Conservation (phyloP, 306 rosid genomes). For the Inga leiocalycina region DNA sequence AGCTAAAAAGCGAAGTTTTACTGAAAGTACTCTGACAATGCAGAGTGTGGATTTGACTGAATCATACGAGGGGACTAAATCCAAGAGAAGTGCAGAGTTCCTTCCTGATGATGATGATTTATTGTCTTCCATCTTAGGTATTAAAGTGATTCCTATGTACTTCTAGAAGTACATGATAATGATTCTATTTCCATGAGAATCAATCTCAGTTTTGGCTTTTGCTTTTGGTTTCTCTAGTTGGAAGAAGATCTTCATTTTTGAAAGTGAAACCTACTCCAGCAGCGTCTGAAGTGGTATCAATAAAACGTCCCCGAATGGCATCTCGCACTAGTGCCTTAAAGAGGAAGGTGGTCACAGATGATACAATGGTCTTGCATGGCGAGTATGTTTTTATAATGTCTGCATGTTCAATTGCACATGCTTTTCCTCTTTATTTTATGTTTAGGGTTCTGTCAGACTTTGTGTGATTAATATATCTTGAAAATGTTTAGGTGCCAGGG, state of each 20-base stretch:
- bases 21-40: slow-evolving; percentile 78
- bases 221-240: slow-evolving; percentile 60
- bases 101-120: slow-evolving; percentile 96
- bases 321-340: slow-evolving; percentile 62
- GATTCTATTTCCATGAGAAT: slow-evolving; percentile 23
- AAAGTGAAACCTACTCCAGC: slow-evolving; percentile 85
- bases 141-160: slow-evolving; percentile 15
- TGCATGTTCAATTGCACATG: slow-evolving; percentile 17
- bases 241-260: slow-evolving; percentile 82
- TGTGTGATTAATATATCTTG: slow-evolving; percentile 4
- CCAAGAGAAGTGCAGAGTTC: slow-evolving; percentile 62
- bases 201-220: slow-evolving; percentile 34
- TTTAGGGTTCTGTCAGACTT: neutral
- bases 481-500: neutral
- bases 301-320: slow-evolving; percentile 61
- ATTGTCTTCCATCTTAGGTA: slow-evolving; percentile 97
- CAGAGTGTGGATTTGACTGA: slow-evolving; percentile 74
- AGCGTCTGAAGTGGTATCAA: slow-evolving; percentile 55
- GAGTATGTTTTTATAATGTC: slow-evolving; percentile 72
- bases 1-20: slow-evolving; percentile 81
- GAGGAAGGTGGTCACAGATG: slow-evolving; percentile 97
- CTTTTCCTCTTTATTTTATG: slow-evolving; percentile 4
- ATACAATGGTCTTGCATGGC: slow-evolving; percentile 96
- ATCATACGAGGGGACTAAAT: slow-evolving; percentile 65
- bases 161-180: slow-evolving; percentile 17